Evolutionary conservation across 345 rosid genomes (phyloP).

Genomic region (Arabidopsis thaliana): DNA sequence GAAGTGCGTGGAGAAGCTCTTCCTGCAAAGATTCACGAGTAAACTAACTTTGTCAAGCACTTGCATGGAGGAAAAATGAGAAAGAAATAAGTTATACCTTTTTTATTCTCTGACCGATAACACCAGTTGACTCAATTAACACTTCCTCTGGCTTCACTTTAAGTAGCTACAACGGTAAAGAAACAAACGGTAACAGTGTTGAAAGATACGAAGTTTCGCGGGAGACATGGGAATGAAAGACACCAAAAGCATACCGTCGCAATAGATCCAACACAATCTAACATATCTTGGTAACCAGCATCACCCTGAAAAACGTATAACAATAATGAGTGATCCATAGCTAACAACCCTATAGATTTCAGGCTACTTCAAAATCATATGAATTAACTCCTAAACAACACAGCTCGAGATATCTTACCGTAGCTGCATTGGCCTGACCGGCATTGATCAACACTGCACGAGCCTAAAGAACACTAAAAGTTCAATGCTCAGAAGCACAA

Average conservation of each 20-base stretch:
- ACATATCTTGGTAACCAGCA: conserved; percentile 83
- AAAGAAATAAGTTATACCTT: conserved; percentile 53
- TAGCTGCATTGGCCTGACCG: conserved; percentile 99
- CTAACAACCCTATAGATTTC: background rate
- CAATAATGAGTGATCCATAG: conserved; percentile 9
- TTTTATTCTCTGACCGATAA: conserved; percentile 90
- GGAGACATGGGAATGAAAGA: background rate
- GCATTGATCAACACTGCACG: conserved; percentile 95
- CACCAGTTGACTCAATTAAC: conserved; percentile 90
- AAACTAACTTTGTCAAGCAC: background rate
- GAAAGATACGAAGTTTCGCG: conserved; percentile 5
- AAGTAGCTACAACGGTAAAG: conserved; percentile 58
- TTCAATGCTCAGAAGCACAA: conserved; percentile 16
- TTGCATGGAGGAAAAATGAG: background rate
- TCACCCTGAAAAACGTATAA: conserved; percentile 65
- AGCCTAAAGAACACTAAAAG: conserved; percentile 52
- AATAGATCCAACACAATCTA: conserved; percentile 75
- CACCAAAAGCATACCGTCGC: conserved; percentile 56
- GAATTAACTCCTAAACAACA: conserved; percentile 10
- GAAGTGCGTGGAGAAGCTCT: conserved; percentile 79
- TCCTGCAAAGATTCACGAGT: conserved; percentile 51
- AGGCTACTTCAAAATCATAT: conserved; percentile 19
- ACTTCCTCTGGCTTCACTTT: conserved; percentile 67
- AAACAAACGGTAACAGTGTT: conserved; percentile 18
- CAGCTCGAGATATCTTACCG: conserved; percentile 58